A percentile compares a stretch with the other conserved stretches of the same genome.
These are phyloP conservation scores for Liquidambar formosana DNA, from an alignment of 164 flowering plant species.

Conservation along the genomic window DNA sequence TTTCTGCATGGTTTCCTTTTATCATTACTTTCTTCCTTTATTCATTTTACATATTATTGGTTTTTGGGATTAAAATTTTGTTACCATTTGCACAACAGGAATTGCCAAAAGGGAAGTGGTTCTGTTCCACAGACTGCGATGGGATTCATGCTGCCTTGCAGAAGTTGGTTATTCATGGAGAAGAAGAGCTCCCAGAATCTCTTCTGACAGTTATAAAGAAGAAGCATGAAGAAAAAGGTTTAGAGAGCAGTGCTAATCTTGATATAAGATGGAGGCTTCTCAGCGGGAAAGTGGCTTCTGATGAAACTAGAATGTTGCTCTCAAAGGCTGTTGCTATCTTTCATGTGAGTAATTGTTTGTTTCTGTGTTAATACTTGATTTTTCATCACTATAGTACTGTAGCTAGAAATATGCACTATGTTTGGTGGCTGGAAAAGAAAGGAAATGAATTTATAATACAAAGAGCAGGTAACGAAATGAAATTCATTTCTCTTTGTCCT, in stretches of 20 bases:
- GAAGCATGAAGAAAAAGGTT: conserved; percentile 38
- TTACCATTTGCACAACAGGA: conserved; percentile 47
- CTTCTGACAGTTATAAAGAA: conserved; percentile 40
- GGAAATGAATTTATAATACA: too few relatives aligned
- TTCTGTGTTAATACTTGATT: too few relatives aligned
- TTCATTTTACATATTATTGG: neutral
- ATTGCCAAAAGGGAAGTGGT: conserved; percentile 87
- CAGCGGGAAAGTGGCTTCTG: conserved; percentile 49
- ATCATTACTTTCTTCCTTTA: neutral
- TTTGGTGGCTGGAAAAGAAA: too few relatives aligned
- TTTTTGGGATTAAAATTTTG: neutral
- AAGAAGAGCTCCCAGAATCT: conserved; percentile 53
- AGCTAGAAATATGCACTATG: too few relatives aligned
- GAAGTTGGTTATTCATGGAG: conserved; percentile 46
- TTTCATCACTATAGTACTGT: neutral
- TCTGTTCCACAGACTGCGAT: conserved; percentile 67
- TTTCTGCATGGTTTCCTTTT: neutral
- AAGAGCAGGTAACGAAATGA: too few relatives aligned
- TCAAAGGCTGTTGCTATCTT: conserved; percentile 68
- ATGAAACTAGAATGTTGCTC: conserved; percentile 50
- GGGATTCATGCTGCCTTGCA: conserved; percentile 52
- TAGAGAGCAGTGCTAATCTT: conserved; percentile 18
- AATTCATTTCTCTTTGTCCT: too few relatives aligned
- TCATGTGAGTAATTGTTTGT: conserved; percentile 54
- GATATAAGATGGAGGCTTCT: conserved; percentile 83